Evolutionary conservation across 1,284 basidiomycete species (phyloP).

Genomic region (Puccinia horiana): DNA sequence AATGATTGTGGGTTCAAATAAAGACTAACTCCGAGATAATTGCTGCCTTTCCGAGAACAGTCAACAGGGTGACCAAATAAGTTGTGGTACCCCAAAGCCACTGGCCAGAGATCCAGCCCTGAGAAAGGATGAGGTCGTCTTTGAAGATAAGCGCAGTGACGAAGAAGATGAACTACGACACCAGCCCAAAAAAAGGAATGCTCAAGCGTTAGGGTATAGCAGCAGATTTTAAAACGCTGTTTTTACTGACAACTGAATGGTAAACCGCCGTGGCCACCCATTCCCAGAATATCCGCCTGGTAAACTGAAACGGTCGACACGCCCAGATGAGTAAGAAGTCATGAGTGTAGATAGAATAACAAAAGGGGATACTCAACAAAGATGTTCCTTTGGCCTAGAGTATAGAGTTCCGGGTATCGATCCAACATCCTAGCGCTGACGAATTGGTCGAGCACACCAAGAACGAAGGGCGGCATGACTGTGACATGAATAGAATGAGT

Average conservation of each 20-base stretch:
- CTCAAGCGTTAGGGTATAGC: neutral
- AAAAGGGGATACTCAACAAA: constrained; percentile 62
- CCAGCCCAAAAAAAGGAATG: neutral
- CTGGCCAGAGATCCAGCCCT: constrained; percentile 81
- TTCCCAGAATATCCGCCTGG: constrained; percentile 85
- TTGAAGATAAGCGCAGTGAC: constrained; percentile 89
- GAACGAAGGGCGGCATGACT: constrained; percentile 91
- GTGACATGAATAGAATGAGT: neutral
- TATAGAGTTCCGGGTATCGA: constrained; percentile 94
- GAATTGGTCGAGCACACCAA: constrained; percentile 91
- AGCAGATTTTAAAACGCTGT: neutral
- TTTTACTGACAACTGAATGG: constrained; percentile 75
- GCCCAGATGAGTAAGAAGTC: neutral
- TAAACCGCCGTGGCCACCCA: constrained; percentile 94
- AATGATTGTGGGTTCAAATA: neutral
- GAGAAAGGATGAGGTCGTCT: constrained; percentile 77
- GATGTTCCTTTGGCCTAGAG: constrained; percentile 82
- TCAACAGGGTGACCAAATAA: constrained; percentile 87
- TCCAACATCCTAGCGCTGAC: constrained; percentile 94
- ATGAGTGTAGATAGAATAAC: constrained; percentile 50
- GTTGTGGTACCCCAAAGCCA: constrained; percentile 99
- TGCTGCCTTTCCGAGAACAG: constrained; percentile 95
- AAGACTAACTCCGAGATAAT: constrained; percentile 86
- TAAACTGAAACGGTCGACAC: constrained; percentile 63
- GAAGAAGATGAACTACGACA: constrained; percentile 58